A percentile compares a stretch with the other conserved stretches of the same genome.
Conservation (phyloP, 2,329 filamentous ascomycete species). For the Arthrobotrys sphaeroides region DNA sequence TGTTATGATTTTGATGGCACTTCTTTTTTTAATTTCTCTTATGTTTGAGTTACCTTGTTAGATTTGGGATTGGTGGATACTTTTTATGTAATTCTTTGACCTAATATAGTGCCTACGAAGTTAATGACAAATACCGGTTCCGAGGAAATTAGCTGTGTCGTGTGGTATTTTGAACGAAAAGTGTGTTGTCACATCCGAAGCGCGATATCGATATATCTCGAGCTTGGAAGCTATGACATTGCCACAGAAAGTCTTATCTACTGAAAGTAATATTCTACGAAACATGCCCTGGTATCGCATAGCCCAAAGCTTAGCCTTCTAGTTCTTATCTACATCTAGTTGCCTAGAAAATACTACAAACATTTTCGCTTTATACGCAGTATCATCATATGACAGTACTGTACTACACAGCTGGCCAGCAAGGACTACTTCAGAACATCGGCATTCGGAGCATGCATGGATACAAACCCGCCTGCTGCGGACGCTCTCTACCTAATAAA, state of each 20-base stretch:
- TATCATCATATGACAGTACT: too few species aligned
- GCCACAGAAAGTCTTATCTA: too few species aligned
- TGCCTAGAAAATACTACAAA: too few species aligned
- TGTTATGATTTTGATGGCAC: not conserved
- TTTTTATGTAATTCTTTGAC: slow-evolving; percentile 1
- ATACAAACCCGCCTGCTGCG: not conserved
- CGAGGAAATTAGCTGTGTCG: not conserved
- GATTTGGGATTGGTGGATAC: not conserved
- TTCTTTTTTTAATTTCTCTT: not conserved
- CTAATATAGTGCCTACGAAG: not conserved
- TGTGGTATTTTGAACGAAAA: not conserved
- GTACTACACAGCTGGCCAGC: too few species aligned
- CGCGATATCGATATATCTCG: not conserved
- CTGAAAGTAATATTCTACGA: too few species aligned
- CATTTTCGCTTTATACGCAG: too few species aligned
- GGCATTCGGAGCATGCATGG: not conserved
- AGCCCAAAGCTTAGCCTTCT: too few species aligned
- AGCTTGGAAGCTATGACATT: too few species aligned
- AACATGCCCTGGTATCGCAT: too few species aligned
- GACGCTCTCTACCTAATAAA: not conserved
- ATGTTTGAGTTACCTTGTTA: too few species aligned
- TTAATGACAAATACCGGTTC: not conserved
- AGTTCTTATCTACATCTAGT: too few species aligned
- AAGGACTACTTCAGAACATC: too few species aligned
- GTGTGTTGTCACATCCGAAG: not conserved